Percentiles rank a stretch among this genome's conserved stretches.
These are phyloP conservation scores for Populus alba DNA, from an alignment of 345 rosid genomes.

Conservation along the genomic window DNA sequence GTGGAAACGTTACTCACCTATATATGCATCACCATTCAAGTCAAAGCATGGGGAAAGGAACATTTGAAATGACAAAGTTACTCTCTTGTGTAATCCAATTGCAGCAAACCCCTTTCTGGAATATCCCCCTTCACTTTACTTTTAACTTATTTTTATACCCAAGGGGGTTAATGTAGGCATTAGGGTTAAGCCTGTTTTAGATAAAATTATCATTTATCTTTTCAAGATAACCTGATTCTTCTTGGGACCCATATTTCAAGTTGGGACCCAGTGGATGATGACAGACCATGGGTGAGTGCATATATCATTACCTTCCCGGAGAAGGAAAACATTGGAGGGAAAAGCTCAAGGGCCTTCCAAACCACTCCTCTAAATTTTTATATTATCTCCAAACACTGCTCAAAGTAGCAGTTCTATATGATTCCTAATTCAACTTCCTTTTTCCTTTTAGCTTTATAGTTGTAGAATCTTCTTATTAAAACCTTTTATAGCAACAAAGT, in stretches of 20 bases:
- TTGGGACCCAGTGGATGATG: conserved; percentile 1
- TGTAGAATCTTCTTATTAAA: background rate
- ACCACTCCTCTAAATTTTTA: background rate
- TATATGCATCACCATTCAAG: background rate
- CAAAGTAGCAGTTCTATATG: background rate
- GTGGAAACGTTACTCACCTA: background rate
- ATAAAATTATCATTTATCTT: background rate
- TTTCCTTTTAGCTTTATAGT: conserved; percentile 7
- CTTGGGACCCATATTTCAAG: background rate
- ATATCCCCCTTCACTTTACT: background rate
- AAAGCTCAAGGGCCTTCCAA: background rate
- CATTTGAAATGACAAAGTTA: background rate
- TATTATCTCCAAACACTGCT: background rate
- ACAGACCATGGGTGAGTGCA: background rate
- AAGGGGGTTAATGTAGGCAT: background rate
- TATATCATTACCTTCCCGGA: background rate
- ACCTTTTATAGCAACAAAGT: background rate
- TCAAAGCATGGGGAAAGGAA: background rate
- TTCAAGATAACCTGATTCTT: conserved; percentile 2
- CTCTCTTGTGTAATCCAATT: background rate
- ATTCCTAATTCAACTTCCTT: conserved; percentile 1
- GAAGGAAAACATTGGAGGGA: conserved; percentile 3
- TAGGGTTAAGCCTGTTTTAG: background rate
- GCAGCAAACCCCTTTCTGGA: background rate
- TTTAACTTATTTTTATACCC: background rate